Percentiles rank a stretch among this genome's conserved stretches.
Evolutionary conservation across 1,284 basidiomycete genomes (phyloP).

Genomic region (Papiliotrema nemorosa): DNA sequence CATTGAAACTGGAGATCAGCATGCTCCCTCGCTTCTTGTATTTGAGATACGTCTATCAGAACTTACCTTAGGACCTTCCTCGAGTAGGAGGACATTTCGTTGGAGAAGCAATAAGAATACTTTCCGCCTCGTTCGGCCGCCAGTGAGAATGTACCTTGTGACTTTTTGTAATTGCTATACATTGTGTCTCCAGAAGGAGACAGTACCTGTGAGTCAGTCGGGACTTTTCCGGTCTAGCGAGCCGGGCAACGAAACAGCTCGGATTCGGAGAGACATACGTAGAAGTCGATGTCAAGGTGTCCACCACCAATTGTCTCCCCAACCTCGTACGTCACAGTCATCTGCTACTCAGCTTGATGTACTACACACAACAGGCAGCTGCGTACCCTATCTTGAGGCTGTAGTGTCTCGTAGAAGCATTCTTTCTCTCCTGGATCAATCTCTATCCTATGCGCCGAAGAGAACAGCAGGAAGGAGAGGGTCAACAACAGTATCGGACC

Average conservation of each 20-base stretch:
- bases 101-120: conserved; percentile 96
- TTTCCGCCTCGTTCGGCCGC: conserved; percentile 82
- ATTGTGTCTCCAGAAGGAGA: conserved; percentile 69
- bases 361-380: neutral
- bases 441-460: conserved; percentile 54
- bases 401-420: conserved; percentile 97
- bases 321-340: conserved; percentile 99
- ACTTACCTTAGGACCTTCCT: conserved; percentile 89
- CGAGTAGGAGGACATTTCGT: conserved; percentile 91
- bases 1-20: conserved; percentile 74
- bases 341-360: conserved; percentile 55
- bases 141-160: conserved; percentile 84
- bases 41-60: too few species aligned
- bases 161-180: conserved; percentile 75
- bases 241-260: neutral
- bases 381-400: conserved; percentile 83
- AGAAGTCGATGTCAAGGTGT: conserved; percentile 94
- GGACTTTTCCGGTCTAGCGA: neutral
- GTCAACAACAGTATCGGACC: conserved; percentile 10
- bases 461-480: conserved; percentile 22
- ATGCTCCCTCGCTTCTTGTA: neutral
- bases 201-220: conserved; percentile 57
- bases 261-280: conserved; percentile 56
- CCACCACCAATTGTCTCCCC: conserved; percentile 71
- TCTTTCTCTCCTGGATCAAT: conserved; percentile 77